Base-by-base conservation (phyloP, 306 rosid species). In the Canavalia ensiformis region DNA sequence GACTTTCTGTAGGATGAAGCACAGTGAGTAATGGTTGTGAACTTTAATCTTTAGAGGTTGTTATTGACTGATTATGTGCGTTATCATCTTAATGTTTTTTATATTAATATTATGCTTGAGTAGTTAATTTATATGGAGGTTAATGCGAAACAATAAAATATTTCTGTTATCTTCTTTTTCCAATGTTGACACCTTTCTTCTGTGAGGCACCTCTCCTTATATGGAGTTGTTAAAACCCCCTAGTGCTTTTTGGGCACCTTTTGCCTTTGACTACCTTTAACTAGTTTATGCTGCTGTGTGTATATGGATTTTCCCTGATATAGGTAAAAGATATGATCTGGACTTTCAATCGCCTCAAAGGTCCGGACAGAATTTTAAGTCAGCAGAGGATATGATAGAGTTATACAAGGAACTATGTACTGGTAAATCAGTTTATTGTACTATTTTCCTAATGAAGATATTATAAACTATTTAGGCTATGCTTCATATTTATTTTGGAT, bases 251-350 rank as follows among this genome's bases (percentile, higher is more conserved):
- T 34, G 70, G 73, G 67, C 28, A 51, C 67, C 55, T 77, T 69
- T 54, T 25, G 5, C 46, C 63, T 62, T 77, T 59, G 62, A 62
- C 51, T 25, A 54, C 30, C 46, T 39, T 67, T 55, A 50, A 82
- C 45, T 54, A 42, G 28, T 70, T 65, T 78, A 52, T 74, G 57
- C 64, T 44, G 42, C 34, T 73, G 8, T 73, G 7, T 73, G 54
- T 75, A 31, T 78, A 58, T 68, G 75, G 31, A 60, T 85, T 50
- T 34, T 35, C 44, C 84, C 50, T 73, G 9, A 77, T 73, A 69
- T 79, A 95, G 99, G 99, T 81, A 93, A 90, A 51, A 95, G 94
- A 91, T 95, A 95, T 77, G 96, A 95, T 81, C 88, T 95, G 83
- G 95, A 95, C 88, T 70, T 80, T 63, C 88, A 95, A 86, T 84